phyloP scores from a whole-genome alignment of 2,329 filamentous ascomycete genomes.

The Orbilia ellipsospora region DNA sequence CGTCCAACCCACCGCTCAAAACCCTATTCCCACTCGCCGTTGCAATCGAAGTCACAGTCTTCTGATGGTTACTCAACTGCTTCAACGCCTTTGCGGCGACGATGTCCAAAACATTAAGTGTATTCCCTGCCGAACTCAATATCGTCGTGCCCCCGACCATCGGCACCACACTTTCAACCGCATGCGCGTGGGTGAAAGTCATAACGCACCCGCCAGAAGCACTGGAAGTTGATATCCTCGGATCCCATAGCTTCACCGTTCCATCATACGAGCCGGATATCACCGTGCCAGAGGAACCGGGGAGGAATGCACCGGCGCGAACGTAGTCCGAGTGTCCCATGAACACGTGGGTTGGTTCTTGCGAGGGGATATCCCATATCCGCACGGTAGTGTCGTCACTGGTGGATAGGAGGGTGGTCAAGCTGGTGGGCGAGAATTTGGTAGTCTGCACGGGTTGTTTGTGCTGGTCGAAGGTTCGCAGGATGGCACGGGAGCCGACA shows the following conservation, averaged over 20 bases:
- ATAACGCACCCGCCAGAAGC: conserved; percentile 69
- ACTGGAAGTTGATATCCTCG: conserved; percentile 73
- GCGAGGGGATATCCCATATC: conserved; percentile 90
- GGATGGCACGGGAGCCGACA: conserved; percentile 84
- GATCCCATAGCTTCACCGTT: conserved; percentile 93
- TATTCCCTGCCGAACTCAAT: conserved; percentile 83
- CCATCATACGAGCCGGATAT: conserved; percentile 94
- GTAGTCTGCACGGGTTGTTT: conserved; percentile 94
- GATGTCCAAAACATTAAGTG: conserved; percentile 90
- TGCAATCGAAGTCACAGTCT: conserved; percentile 86
- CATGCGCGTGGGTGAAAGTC: conserved; percentile 92
- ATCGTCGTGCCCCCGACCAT: conserved; percentile 88
- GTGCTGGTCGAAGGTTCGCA: conserved; percentile 95
- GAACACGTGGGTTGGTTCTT: conserved; percentile 80
- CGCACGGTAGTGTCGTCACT: conserved; percentile 93
- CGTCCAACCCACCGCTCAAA: conserved; percentile 88
- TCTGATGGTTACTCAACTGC: conserved; percentile 92
- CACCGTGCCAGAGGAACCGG: conserved; percentile 69
- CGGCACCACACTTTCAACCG: conserved; percentile 87
- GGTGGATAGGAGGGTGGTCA: conserved; percentile 86
- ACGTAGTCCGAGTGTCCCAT: conserved; percentile 93
- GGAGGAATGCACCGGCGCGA: conserved; percentile 85
- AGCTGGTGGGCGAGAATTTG: conserved; percentile 87
- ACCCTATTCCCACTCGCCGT: conserved; percentile 74
- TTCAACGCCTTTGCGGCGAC: conserved; percentile 89